Percentiles rank a stretch among this genome's conserved stretches.
These are phyloP conservation scores for Lasiosphaeris hirsuta DNA, from an alignment of 495 filamentous ascomycete genomes.

Conservation along the genomic window DNA sequence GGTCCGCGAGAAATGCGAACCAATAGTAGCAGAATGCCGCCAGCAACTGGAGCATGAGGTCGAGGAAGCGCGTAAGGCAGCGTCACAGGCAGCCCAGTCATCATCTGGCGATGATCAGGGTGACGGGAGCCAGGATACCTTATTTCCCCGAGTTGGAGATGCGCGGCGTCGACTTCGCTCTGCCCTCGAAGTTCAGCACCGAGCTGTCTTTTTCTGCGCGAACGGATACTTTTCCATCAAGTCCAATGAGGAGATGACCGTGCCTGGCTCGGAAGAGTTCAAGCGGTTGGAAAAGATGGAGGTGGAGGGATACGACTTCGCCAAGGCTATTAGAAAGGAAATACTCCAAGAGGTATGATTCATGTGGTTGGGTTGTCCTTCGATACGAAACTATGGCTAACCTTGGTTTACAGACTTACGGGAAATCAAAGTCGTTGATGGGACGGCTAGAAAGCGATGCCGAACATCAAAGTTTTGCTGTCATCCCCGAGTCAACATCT, in stretches of 20 bases:
- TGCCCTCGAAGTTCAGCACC: conserved; percentile 77
- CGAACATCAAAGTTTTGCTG: conserved; percentile 52
- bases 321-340: conserved; percentile 74
- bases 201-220: conserved; percentile 77
- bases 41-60: conserved; percentile 55
- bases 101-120: conserved; percentile 37
- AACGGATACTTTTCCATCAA: conserved; percentile 85
- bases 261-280: conserved; percentile 64
- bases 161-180: conserved; percentile 63
- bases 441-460: conserved; percentile 46
- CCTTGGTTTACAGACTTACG: conserved; percentile 17
- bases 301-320: conserved; percentile 66
- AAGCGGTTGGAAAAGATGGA: conserved; percentile 64
- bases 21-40: conserved; percentile 62
- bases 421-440: conserved; percentile 39
- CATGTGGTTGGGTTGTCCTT: background rate
- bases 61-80: conserved; percentile 35
- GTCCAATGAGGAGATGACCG: conserved; percentile 55
- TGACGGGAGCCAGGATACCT: conserved; percentile 27
- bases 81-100: conserved; percentile 16
- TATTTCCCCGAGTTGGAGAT: conserved; percentile 45
- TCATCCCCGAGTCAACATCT: conserved; percentile 54
- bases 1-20: conserved; percentile 51
- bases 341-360: conserved; percentile 53
- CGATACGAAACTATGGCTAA: conserved; percentile 10